Evolutionary conservation across 2,329 filamentous ascomycete genomes (phyloP).

Genomic region (Colletotrichum truncatum): DNA sequence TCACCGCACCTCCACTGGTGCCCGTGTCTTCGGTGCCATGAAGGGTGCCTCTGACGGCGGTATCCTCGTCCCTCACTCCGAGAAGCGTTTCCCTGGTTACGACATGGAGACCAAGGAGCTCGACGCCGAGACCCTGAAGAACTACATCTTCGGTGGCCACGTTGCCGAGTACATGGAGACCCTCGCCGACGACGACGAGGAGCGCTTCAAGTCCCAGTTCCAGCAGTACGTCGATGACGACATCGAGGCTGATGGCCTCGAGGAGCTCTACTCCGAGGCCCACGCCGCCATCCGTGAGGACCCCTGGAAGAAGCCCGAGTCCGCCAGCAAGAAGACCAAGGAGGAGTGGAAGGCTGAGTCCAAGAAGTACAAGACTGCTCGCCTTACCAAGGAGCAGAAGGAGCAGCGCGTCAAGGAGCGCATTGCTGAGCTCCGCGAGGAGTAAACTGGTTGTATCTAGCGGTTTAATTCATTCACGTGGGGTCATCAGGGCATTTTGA

Average conservation of each 20-base stretch:
- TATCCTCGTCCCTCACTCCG: conserved; percentile 96
- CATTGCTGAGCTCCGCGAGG: conserved; percentile 81
- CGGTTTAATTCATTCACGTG: conserved; percentile 19
- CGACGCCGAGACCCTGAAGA: conserved; percentile 94
- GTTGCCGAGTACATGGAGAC: conserved; percentile 99
- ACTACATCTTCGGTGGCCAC: conserved; percentile 99
- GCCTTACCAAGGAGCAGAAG: conserved; percentile 87
- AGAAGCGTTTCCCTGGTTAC: conserved; percentile 99
- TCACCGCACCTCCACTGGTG: conserved; percentile 95
- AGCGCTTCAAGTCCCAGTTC: conserved; percentile 99
- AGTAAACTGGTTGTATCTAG: conserved; percentile 43
- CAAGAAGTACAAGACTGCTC: conserved; percentile 83
- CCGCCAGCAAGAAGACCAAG: conserved; percentile 94
- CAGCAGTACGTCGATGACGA: conserved; percentile 97
- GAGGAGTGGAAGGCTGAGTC: conserved; percentile 96
- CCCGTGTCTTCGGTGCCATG: conserved; percentile 98
- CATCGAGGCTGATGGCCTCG: conserved; percentile 93
- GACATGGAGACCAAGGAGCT: conserved; percentile 98
- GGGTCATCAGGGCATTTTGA: conserved; percentile 19
- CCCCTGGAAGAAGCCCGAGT: conserved; percentile 93
- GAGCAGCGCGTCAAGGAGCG: conserved; percentile 85
- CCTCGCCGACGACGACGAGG: conserved; percentile 98
- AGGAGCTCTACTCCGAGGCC: conserved; percentile 95
- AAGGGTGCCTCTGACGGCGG: conserved; percentile 99
- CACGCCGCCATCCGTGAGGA: conserved; percentile 98